These are phyloP conservation scores for Colletotrichum kahawae DNA, from an alignment of 2,329 filamentous ascomycete genomes.

Conservation along the genomic window DNA sequence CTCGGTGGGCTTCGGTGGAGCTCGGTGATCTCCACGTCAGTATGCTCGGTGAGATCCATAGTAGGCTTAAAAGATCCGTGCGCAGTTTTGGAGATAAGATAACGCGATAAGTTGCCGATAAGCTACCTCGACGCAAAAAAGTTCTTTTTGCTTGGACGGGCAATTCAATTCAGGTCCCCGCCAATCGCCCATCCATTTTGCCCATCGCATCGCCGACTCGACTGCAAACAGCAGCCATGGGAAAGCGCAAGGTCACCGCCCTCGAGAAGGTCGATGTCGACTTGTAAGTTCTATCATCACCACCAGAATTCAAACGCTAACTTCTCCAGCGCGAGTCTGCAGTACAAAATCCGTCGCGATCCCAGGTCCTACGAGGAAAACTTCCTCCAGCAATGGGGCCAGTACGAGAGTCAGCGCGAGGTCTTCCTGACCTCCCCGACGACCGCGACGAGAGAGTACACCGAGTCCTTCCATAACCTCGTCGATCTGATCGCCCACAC, in stretches of 20 bases:
- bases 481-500: constrained; percentile 95
- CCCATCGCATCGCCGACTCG: background rate
- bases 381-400: constrained; percentile 85
- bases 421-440: constrained; percentile 88
- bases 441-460: constrained; percentile 76
- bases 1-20: too few relatives aligned
- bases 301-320: constrained; percentile 36
- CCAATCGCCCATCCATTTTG: background rate
- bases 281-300: too few relatives aligned
- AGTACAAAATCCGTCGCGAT: constrained; percentile 90
- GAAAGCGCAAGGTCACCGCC: constrained; percentile 87
- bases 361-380: constrained; percentile 91
- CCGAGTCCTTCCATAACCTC: constrained; percentile 86
- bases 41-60: too few relatives aligned
- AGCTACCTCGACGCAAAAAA: background rate
- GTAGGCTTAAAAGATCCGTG: background rate
- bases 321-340: constrained; percentile 73
- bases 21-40: too few relatives aligned
- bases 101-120: background rate
- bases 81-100: background rate
- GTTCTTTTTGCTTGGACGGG: background rate
- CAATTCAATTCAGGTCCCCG: background rate
- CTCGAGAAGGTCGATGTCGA: constrained; percentile 96
- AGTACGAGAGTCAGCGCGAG: constrained; percentile 89
- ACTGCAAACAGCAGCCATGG: constrained; percentile 55